Evolutionary conservation across 768 basidiomycete genomes (phyloP).

Genomic region (Russula brevipes): DNA sequence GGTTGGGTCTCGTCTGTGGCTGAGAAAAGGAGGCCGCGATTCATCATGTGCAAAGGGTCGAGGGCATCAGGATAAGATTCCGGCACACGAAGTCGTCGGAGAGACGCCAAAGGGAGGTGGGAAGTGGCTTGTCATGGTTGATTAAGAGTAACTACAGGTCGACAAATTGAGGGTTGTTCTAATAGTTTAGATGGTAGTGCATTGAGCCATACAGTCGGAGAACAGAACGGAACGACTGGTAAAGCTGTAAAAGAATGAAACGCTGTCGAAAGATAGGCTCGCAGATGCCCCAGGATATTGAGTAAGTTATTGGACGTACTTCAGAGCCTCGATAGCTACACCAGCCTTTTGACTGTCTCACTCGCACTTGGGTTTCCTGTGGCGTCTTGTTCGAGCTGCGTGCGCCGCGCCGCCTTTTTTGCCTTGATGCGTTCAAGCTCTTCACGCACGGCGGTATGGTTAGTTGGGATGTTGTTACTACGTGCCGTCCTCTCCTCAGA

Average conservation of each 20-base stretch:
- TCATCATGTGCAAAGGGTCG: too few species aligned
- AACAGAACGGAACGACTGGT: neutral
- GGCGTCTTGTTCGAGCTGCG: slow-evolving; percentile 42
- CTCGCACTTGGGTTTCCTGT: slow-evolving; percentile 28
- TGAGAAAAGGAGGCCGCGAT: too few species aligned
- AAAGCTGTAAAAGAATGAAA: neutral
- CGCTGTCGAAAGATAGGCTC: neutral
- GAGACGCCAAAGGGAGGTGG: slow-evolving; percentile 14
- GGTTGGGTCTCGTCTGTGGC: too few species aligned
- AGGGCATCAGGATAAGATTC: too few species aligned
- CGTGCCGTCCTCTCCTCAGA: slow-evolving; percentile 51
- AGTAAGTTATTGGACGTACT: neutral
- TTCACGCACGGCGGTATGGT: slow-evolving; percentile 57
- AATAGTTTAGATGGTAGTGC: neutral
- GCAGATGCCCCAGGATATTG: neutral
- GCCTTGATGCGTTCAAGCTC: slow-evolving; percentile 70
- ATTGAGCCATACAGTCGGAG: neutral
- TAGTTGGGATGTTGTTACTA: slow-evolving; percentile 51
- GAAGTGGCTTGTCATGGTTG: slow-evolving; percentile 3
- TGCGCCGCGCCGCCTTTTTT: slow-evolving; percentile 44
- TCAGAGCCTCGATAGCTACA: slow-evolving; percentile 1
- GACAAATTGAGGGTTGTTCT: neutral
- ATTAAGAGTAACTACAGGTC: slow-evolving; percentile 1
- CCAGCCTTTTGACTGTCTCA: slow-evolving; percentile 29
- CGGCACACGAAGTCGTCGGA: too few species aligned